Conservation (phyloP, 2,329 filamentous ascomycete genomes). For the Alternaria postmessia region DNA sequence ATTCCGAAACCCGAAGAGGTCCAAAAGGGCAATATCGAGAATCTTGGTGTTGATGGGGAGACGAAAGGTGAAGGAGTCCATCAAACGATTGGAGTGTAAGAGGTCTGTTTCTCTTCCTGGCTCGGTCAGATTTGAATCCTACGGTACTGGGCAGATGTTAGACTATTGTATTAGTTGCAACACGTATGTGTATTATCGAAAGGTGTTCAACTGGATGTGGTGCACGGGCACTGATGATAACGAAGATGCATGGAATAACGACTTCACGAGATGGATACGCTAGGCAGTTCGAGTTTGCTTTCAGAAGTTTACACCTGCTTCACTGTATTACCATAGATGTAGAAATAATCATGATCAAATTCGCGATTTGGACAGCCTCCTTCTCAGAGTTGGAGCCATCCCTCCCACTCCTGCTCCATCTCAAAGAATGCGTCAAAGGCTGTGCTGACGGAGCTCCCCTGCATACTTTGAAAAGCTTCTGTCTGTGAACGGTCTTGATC, state of each 20-base stretch:
- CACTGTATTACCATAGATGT: not conserved
- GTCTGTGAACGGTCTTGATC: not conserved
- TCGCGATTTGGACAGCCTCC: not conserved
- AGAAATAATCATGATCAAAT: not conserved
- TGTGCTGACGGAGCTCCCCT: not conserved
- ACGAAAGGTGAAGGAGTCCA: not conserved
- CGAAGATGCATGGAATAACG: not conserved
- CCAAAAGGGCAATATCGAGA: not conserved
- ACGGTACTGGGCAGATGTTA: not conserved
- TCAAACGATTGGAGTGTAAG: not conserved
- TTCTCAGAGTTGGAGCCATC: not conserved
- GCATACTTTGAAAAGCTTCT: not conserved
- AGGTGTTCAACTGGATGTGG: not conserved
- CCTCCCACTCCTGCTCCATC: not conserved
- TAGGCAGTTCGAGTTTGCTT: not conserved
- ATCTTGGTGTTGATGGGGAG: not conserved
- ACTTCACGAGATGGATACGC: not conserved
- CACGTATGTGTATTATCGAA: not conserved
- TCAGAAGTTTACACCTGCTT: not conserved
- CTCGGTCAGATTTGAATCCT: not conserved
- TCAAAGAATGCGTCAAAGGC: not conserved
- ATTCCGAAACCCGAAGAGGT: slow-evolving; percentile 7
- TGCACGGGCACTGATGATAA: not conserved
- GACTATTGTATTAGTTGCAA: not conserved
- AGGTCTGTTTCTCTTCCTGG: not conserved